Percentiles rank a stretch among this genome's conserved stretches.
Evolutionary conservation across 495 filamentous ascomycete genomes (phyloP).

Genomic region (Chaetomium cochliodes): DNA sequence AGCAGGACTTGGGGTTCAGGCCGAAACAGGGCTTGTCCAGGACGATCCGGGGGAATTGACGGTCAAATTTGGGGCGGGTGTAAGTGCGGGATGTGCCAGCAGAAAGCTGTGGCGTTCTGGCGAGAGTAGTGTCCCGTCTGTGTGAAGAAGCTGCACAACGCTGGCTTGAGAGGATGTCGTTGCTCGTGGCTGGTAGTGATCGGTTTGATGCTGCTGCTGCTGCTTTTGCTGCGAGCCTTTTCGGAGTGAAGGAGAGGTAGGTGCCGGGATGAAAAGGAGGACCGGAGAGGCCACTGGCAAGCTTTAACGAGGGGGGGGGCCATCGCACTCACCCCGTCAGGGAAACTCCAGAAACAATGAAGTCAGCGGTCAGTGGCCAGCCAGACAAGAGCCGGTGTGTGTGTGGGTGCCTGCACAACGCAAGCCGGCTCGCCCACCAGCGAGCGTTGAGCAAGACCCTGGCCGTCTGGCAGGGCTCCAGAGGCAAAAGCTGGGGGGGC

Average conservation of each 20-base stretch:
- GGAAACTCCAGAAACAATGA: constrained; percentile 20
- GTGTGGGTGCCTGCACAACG: constrained; percentile 20
- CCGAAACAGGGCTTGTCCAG: constrained; percentile 26
- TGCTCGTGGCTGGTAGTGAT: not conserved
- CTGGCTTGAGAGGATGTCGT: not conserved
- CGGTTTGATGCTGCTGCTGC: not conserved
- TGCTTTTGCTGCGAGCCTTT: not conserved
- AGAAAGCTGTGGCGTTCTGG: constrained; percentile 2
- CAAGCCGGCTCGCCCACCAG: not conserved
- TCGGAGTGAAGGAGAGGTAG: constrained; percentile 11
- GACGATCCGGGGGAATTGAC: constrained; percentile 38
- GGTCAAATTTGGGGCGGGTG: constrained; percentile 35
- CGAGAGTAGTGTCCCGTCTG: not conserved
- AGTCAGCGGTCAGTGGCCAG: constrained; percentile 29
- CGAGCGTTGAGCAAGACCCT: constrained; percentile 18
- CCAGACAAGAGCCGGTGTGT: constrained; percentile 15
- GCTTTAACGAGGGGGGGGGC: constrained; percentile 25
- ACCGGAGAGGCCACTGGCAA: constrained; percentile 13
- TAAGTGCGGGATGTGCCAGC: constrained; percentile 28
- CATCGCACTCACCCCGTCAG: constrained; percentile 9
- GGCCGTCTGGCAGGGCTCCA: constrained; percentile 15
- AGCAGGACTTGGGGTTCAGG: constrained; percentile 10
- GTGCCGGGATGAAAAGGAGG: constrained; percentile 14
- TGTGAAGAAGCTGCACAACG: not conserved
- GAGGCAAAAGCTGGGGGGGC: constrained; percentile 4